These are phyloP conservation scores for Amyloporia xantha DNA, from an alignment of 768 basidiomycete species.

Conservation along the genomic window DNA sequence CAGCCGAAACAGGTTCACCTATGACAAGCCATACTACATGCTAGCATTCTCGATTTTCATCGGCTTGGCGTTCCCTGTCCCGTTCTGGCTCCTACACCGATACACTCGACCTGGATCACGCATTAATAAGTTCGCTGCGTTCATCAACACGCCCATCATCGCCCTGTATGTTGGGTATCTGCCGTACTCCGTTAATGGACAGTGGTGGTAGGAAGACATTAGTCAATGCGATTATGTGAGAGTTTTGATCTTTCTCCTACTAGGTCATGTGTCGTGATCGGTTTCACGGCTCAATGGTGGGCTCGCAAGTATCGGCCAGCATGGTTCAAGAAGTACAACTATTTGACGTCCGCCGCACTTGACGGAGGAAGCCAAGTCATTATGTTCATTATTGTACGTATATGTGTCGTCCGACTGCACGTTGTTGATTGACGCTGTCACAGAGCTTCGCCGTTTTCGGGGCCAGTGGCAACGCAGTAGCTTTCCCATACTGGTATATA, in stretches of 20 bases:
- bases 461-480: constrained; percentile 36
- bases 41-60: constrained; percentile 46
- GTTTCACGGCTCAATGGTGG: constrained; percentile 44
- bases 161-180: constrained; percentile 31
- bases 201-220: constrained; percentile 40
- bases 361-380: constrained; percentile 45
- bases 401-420: constrained; percentile 1
- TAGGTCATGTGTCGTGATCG: constrained; percentile 42
- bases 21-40: constrained; percentile 40
- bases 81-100: constrained; percentile 41
- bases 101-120: constrained; percentile 27
- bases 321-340: constrained; percentile 48
- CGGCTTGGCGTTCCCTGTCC: constrained; percentile 42
- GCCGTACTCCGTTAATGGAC: constrained; percentile 47
- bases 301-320: constrained; percentile 34
- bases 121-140: constrained; percentile 30
- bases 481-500: constrained; percentile 42
- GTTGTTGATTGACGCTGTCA: not conserved
- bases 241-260: no score
- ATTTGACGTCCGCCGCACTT: constrained; percentile 41
- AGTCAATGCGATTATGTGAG: no score
- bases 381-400: constrained; percentile 39
- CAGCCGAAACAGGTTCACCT: constrained; percentile 28
- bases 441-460: constrained; percentile 32
- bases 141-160: constrained; percentile 42